Conservation (phyloP, 192 early-diverging fungal genomes). For the Fimicolochytrium jonesii region DNA sequence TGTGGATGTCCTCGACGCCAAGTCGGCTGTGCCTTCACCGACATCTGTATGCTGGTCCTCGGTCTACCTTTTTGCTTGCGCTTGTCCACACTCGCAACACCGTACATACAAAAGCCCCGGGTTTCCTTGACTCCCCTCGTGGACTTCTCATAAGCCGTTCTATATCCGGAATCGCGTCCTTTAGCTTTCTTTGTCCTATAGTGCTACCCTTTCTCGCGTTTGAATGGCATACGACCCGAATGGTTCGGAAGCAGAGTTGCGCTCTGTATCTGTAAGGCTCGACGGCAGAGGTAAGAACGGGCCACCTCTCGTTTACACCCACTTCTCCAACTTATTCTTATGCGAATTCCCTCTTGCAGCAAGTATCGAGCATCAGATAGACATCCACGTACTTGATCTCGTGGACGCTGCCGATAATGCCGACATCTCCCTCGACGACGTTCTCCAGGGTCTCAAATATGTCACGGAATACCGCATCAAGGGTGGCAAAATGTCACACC, state of each 20-base stretch:
- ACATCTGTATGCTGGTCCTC: no score
- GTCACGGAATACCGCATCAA: constrained; percentile 91
- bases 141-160: no score
- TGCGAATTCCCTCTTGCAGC: constrained; percentile 15
- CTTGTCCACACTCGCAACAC: no score
- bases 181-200: no score
- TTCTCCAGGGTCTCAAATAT: constrained; percentile 85
- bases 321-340: background rate
- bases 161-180: no score
- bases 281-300: constrained; percentile 49
- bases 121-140: no score
- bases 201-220: no score
- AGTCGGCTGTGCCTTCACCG: no score
- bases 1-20: no score
- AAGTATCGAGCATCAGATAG: constrained; percentile 59
- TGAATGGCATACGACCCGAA: constrained; percentile 20
- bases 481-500: constrained; percentile 74
- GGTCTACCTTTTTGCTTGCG: no score
- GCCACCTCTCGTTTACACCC: background rate
- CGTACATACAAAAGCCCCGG: no score
- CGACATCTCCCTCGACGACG: constrained; percentile 71
- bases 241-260: constrained; percentile 16
- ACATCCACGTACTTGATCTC: constrained; percentile 76
- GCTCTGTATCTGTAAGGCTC: constrained; percentile 44
- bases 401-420: constrained; percentile 64